Evolutionary conservation across 2,329 filamentous ascomycete genomes (phyloP), one percentile per base, ranked within the genome.

Genomic region (Penicillium concentricum): DNA sequence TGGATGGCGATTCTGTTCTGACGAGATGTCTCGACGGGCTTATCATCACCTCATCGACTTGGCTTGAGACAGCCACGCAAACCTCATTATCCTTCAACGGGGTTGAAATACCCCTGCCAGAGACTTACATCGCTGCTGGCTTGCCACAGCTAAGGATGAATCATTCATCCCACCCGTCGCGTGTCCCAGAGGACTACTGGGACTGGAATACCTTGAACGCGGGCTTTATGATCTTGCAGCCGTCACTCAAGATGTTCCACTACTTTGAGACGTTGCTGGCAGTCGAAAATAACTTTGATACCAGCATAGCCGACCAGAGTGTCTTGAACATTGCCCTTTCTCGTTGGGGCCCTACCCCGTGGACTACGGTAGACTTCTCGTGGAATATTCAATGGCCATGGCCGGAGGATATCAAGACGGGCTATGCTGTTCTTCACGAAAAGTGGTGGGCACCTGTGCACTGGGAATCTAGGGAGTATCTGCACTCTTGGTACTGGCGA

Each of bases 1-100:
- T 56, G 16, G 52, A 56, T 34, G 51, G 51, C 1, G 52, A 55
- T 32, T 58, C 51, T 13, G 34, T 58, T 13, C 15, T 58, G 24
- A 28, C 15, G 12, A 44, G 41, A 44, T 28, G 22, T 18, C 7
- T 44, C 10, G 41, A 44, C 5, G 24, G 24, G 2, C 15, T 44
- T 5, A 7, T 44, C 24, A 28, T 8, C 22, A 8, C 22, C 41
- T 4, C 22, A 5, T 15, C 3, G 15, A n/a, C 7, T 12, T 44
- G 22, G 41, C 24, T 18, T 28, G 5, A 13, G 28, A 44, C 2
- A 30, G 2, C 24, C 6, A 44, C 8, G 18, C 39, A 41, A 24
- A 2, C 39, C 39, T 44, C 24, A 26, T 18, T 15, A 13, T n/a
- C 42, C 16, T 13, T 44, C 16, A 18, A 44, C 16, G 42, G 24